Evolutionary conservation across 2,329 filamentous ascomycete genomes (phyloP), one percentile per base, ranked within the genome.

Genomic region (Colletotrichum sidae): DNA sequence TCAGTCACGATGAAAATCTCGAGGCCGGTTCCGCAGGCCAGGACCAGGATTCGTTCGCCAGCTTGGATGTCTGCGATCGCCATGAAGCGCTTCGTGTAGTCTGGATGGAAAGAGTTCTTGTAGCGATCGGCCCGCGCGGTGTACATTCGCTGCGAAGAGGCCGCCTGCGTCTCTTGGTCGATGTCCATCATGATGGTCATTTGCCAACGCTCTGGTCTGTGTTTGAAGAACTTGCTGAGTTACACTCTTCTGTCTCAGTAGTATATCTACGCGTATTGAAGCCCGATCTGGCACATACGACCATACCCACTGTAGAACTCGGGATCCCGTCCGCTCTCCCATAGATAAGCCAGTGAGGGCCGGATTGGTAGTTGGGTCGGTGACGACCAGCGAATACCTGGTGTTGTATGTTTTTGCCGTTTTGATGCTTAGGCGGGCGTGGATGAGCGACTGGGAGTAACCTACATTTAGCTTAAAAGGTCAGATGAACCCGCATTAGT

Each of bases 1-100:
- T 71, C 69, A 2, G 73, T 74, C n/a, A 74, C 72, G 13, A 73
- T 68, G 55, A 74, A 72, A 8, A 70, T 68, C 17, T 77, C 75
- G 3, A 77, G 68, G 6, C 75, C 76, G 10, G 76, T 78, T n/a
- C 76, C 77, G 62, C 76, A 78, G 37, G 71, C 74, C n/a, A 77
- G 71, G 38, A 70, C 68, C 4, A 78, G 73, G 33, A 77, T 65
- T 25, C 63, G 69, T 44, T 77, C 64, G n/a, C 74, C 71, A 0
- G 69, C 51, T 12, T 64, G 58, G 13, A 76, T 47, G 6, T 70
- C 64, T 3, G 70, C 68, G 11, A 74, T 35, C 7, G 68, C 60
- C 65, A 76, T 72, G 63, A 78, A 74, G 10, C 75, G 70, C 33
- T 57, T 65, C n/a, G 72, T 74, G 55, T 74, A 78, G 4, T 68